Evolutionary conservation across 176 grass and related monocot species (phyloP).

Genomic region (Ampelocalamus luodianensis): DNA sequence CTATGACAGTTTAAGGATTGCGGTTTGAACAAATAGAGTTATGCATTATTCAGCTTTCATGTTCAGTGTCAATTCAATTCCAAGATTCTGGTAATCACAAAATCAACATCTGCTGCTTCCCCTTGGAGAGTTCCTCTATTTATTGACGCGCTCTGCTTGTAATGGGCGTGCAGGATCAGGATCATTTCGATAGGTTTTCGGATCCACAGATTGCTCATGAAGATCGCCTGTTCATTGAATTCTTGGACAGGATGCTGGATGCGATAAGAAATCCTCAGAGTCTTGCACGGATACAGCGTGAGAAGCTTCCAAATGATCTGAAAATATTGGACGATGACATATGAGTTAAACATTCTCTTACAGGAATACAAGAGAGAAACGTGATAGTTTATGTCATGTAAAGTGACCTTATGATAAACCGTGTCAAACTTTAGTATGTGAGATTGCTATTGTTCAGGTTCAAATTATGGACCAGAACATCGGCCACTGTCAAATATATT

Average conservation of each 20-base stretch:
- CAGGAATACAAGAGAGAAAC: conserved; percentile 1
- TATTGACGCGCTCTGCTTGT: conserved; percentile 11
- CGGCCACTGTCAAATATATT: neutral
- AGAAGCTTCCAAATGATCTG: conserved; percentile 33
- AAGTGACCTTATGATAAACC: conserved; percentile 11
- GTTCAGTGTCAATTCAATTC: neutral
- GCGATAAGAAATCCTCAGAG: conserved; percentile 45
- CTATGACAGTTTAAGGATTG: neutral
- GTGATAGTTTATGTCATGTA: conserved; percentile 7
- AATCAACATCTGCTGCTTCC: neutral
- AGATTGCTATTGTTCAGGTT: conserved; percentile 21
- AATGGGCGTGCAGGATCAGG: conserved; percentile 40
- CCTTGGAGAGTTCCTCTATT: neutral
- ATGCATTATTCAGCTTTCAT: neutral
- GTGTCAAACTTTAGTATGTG: neutral
- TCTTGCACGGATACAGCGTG: conserved; percentile 37
- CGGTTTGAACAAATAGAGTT: neutral
- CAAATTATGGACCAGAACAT: conserved; percentile 24
- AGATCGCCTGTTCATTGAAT: conserved; percentile 47
- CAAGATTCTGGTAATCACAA: neutral
- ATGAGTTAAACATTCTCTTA: conserved; percentile 21
- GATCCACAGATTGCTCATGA: conserved; percentile 46
- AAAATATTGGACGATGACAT: conserved; percentile 46
- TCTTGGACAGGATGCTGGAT: conserved; percentile 52
- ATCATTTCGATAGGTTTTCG: conserved; percentile 41